Percentiles rank a stretch among this genome's conserved stretches.
These are phyloP conservation scores for Brettanomyces custersianus DNA, from an alignment of 805 yeast genomes.

Conservation along the genomic window DNA sequence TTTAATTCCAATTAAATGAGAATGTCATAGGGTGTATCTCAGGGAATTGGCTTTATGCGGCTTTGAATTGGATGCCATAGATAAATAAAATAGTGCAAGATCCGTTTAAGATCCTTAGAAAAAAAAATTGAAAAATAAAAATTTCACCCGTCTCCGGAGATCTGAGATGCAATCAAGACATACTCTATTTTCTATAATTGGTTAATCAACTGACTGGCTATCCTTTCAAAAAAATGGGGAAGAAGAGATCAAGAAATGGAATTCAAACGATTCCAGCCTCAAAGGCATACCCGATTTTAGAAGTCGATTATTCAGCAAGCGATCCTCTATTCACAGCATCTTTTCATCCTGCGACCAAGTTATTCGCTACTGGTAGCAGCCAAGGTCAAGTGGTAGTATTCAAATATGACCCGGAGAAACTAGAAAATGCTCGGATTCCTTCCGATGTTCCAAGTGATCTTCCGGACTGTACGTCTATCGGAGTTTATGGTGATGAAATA, in stretches of 20 bases:
- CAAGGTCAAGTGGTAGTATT: conserved; percentile 67
- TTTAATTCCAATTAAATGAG: too few species aligned
- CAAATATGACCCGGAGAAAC: conserved; percentile 41
- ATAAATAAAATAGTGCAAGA: too few species aligned
- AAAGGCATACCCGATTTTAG: background rate
- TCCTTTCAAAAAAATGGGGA: too few species aligned
- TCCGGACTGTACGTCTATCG: conserved; percentile 2
- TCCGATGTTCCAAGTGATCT: conserved; percentile 11
- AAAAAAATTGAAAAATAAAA: too few species aligned
- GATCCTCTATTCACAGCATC: conserved; percentile 72
- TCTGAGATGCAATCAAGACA: too few species aligned
- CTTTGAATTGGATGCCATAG: too few species aligned
- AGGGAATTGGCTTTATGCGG: too few species aligned
- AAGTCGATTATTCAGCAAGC: background rate
- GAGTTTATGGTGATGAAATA: conserved; percentile 5
- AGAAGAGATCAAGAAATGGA: conserved; percentile 62
- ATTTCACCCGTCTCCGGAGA: too few species aligned
- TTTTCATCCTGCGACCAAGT: conserved; percentile 66
- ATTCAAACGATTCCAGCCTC: background rate
- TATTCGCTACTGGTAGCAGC: conserved; percentile 66
- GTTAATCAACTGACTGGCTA: too few species aligned
- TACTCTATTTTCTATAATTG: too few species aligned
- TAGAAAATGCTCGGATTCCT: conserved; percentile 28
- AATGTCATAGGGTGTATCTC: too few species aligned
- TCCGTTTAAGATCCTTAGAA: too few species aligned